Evolutionary conservation across 441 rosid species (phyloP).

Genomic region (Iberis amara): DNA sequence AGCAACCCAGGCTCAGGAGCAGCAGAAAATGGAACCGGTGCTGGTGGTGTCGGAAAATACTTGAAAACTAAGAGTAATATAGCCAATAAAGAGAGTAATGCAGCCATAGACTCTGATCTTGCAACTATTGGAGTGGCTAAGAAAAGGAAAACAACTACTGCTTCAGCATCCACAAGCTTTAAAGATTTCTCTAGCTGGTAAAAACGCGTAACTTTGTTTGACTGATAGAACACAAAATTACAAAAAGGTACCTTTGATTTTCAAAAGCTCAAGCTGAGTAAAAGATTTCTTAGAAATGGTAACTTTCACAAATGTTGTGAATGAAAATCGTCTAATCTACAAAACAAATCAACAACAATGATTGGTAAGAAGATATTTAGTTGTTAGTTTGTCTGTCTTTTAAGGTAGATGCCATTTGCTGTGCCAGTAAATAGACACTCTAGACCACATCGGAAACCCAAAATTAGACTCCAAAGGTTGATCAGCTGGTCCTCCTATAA

Average conservation of each 20-base stretch:
- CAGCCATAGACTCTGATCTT: slow-evolving; percentile 31
- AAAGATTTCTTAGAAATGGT: slow-evolving; percentile 17
- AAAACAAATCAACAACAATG: slow-evolving; percentile 13
- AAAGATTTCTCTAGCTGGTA: slow-evolving; percentile 84
- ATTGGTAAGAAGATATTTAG: neutral
- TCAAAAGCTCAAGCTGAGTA: slow-evolving; percentile 15
- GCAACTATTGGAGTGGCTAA: slow-evolving; percentile 38
- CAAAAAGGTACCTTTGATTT: neutral
- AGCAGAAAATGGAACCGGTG: slow-evolving; percentile 43
- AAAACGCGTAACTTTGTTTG: neutral
- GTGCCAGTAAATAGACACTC: slow-evolving; percentile 88
- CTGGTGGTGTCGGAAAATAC: slow-evolving; percentile 79
- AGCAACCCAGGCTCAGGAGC: slow-evolving; percentile 84
- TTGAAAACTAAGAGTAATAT: slow-evolving; percentile 58
- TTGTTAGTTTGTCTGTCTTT: slow-evolving; percentile 26
- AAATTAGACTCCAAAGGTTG: slow-evolving; percentile 62
- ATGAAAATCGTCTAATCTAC: slow-evolving; percentile 21
- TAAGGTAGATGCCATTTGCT: slow-evolving; percentile 75
- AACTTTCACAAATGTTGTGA: slow-evolving; percentile 12
- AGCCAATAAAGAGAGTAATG: slow-evolving; percentile 31
- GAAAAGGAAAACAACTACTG: slow-evolving; percentile 56
- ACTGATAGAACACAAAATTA: slow-evolving; percentile 15
- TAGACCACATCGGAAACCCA: slow-evolving; percentile 80
- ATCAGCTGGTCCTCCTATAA: slow-evolving; percentile 75
- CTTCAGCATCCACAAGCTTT: slow-evolving; percentile 43